Conservation (phyloP, 2,329 filamentous ascomycete species). For the Talaromyces pinophilus region DNA sequence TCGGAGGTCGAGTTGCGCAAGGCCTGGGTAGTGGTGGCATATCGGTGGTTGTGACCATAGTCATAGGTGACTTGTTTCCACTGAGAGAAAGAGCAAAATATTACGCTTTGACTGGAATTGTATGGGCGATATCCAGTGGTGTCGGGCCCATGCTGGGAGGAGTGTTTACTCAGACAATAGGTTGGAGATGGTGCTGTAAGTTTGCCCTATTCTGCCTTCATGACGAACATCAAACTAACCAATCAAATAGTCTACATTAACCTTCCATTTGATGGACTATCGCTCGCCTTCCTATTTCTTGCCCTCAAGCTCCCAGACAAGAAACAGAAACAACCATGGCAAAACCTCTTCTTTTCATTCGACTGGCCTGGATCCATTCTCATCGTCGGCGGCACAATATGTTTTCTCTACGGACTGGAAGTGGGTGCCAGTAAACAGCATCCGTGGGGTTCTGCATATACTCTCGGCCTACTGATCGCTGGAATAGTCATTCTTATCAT, state of each 20-base stretch:
- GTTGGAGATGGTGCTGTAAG: constrained; percentile 57
- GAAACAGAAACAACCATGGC: constrained; percentile 15
- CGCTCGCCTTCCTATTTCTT: constrained; percentile 11
- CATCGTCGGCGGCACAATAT: constrained; percentile 73
- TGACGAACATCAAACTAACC: neutral
- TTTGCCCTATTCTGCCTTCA: neutral
- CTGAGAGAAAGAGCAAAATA: constrained; percentile 47
- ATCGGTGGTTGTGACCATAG: constrained; percentile 51
- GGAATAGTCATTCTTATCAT: constrained; percentile 61
- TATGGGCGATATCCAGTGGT: constrained; percentile 55
- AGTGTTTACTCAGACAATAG: constrained; percentile 24
- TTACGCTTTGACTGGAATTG: constrained; percentile 45
- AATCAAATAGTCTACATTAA: constrained; percentile 14
- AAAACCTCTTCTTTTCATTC: constrained; percentile 3
- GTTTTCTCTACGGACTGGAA: constrained; percentile 77
- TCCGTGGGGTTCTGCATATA: constrained; percentile 69
- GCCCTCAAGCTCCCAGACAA: neutral
- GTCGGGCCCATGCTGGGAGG: constrained; percentile 50
- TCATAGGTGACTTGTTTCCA: constrained; percentile 54
- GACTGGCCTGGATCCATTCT: constrained; percentile 56
- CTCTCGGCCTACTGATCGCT: constrained; percentile 72
- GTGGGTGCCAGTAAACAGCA: constrained; percentile 67
- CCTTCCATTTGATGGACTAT: constrained; percentile 13
- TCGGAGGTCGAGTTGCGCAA: constrained; percentile 52
- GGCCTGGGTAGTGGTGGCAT: constrained; percentile 54